phyloP scores from a whole-genome alignment of 306 rosid species.

The Vachellia collinsii region DNA sequence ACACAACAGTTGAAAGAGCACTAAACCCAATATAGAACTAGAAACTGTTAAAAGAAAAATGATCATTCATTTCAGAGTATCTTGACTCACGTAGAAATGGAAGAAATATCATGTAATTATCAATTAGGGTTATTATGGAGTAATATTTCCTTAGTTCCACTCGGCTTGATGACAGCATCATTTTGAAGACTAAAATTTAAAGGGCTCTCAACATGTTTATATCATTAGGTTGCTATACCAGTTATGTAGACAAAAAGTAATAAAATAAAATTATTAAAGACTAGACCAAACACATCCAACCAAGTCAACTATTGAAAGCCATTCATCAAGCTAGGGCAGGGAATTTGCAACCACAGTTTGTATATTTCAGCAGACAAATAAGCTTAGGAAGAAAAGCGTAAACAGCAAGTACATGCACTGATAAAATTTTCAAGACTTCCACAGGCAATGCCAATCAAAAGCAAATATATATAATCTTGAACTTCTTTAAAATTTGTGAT shows the following conservation, averaged over 20 bases:
- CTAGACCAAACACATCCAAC: not conserved
- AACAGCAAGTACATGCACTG: not conserved
- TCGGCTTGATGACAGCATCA: not conserved
- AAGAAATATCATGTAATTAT: conserved; percentile 10
- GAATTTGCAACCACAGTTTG: not conserved
- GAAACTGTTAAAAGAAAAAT: conserved; percentile 6
- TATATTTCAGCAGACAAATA: not conserved
- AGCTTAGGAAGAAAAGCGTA: not conserved
- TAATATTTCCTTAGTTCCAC: conserved; percentile 21
- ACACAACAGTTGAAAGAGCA: conserved; percentile 20
- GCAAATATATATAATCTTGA: not conserved
- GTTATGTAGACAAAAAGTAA: not conserved
- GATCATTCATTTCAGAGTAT: conserved; percentile 4
- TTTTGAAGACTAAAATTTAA: not conserved
- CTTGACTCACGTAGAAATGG: conserved; percentile 11
- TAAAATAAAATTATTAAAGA: not conserved
- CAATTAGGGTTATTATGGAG: conserved; percentile 19
- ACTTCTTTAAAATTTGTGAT: conserved; percentile 8
- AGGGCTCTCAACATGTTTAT: not conserved
- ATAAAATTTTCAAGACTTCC: conserved; percentile 14
- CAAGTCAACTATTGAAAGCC: not conserved
- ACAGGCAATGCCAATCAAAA: not conserved
- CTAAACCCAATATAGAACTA: conserved; percentile 15
- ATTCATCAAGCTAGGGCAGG: not conserved
- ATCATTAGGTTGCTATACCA: not conserved